phyloP scores from a whole-genome alignment of 1,139 yeast genomes.

The Sugiyamaella japonica region DNA sequence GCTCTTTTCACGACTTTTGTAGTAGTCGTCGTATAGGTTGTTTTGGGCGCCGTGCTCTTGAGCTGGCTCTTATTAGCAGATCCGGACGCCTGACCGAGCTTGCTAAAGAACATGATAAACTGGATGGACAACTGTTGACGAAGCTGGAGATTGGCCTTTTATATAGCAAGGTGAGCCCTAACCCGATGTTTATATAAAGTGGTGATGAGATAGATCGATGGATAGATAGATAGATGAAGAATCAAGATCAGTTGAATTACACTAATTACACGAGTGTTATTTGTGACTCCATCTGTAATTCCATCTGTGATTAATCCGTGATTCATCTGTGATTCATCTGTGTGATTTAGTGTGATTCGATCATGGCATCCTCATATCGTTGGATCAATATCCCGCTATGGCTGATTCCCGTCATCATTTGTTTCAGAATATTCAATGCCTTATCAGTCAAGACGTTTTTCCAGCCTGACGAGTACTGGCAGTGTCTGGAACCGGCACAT shows the following conservation, averaged over 20 bases:
- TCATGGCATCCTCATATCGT: background rate
- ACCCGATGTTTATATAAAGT: background rate
- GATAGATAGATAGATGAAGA: too few species aligned
- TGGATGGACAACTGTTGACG: background rate
- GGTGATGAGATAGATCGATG: too few species aligned
- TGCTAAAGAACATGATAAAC: conserved; percentile 27
- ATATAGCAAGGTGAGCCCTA: background rate
- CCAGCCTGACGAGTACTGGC: conserved; percentile 97
- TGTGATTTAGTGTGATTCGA: too few species aligned
- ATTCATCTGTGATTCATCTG: too few species aligned
- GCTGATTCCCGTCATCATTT: conserved; percentile 25
- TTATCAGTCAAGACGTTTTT: conserved; percentile 69
- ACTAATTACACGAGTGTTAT: too few species aligned
- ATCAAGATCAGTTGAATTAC: too few species aligned
- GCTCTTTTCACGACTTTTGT: conserved; percentile 16
- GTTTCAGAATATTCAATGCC: conserved; percentile 61
- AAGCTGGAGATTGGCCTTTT: background rate
- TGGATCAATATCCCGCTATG: conserved; percentile 7
- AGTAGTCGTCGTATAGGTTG: conserved; percentile 21
- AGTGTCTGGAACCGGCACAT: conserved; percentile 92
- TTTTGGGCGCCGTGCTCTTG: conserved; percentile 16
- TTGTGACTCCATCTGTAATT: too few species aligned
- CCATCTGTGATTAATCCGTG: too few species aligned
- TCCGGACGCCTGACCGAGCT: conserved; percentile 21
- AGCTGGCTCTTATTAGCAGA: conserved; percentile 25